These are phyloP conservation scores for Clonostachys byssicola DNA, from an alignment of 2,329 filamentous ascomycete species.

Conservation along the genomic window DNA sequence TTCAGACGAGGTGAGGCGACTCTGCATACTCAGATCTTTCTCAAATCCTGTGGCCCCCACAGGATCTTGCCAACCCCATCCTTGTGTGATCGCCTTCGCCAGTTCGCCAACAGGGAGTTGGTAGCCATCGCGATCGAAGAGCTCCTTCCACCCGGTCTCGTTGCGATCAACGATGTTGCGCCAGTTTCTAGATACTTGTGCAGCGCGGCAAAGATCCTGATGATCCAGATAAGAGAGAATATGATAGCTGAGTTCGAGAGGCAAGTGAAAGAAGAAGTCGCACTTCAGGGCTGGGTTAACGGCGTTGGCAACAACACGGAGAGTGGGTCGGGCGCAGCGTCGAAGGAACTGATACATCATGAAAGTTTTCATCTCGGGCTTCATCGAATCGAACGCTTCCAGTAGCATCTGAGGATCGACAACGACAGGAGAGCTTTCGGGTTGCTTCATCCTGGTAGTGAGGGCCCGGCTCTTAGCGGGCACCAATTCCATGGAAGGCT, in stretches of 20 bases:
- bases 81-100: slow-evolving; percentile 79
- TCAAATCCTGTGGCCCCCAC: slow-evolving; percentile 72
- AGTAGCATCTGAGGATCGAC: slow-evolving; percentile 84
- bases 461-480: no score
- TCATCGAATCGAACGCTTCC: slow-evolving; percentile 87
- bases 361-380: slow-evolving; percentile 87
- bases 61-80: slow-evolving; percentile 97
- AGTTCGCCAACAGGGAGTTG: slow-evolving; percentile 76
- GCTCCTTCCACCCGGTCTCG: slow-evolving; percentile 92
- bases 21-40: slow-evolving; percentile 66
- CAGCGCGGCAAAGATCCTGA: slow-evolving; percentile 81
- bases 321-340: slow-evolving; percentile 79
- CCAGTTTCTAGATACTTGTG: slow-evolving; percentile 94
- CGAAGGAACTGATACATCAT: slow-evolving; percentile 95
- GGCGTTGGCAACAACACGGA: slow-evolving; percentile 84
- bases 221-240: slow-evolving; percentile 84
- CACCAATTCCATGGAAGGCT: slow-evolving; percentile 11
- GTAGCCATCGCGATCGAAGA: slow-evolving; percentile 83
- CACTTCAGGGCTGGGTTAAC: slow-evolving; percentile 94
- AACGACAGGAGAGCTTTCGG: slow-evolving; percentile 27
- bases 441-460: no score
- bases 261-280: slow-evolving; percentile 82
- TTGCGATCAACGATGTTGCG: slow-evolving; percentile 86
- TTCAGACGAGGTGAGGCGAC: slow-evolving; percentile 47
- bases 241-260: slow-evolving; percentile 81